Evolutionary conservation across 345 rosid genomes (phyloP).

Genomic region (Populus nigra): DNA sequence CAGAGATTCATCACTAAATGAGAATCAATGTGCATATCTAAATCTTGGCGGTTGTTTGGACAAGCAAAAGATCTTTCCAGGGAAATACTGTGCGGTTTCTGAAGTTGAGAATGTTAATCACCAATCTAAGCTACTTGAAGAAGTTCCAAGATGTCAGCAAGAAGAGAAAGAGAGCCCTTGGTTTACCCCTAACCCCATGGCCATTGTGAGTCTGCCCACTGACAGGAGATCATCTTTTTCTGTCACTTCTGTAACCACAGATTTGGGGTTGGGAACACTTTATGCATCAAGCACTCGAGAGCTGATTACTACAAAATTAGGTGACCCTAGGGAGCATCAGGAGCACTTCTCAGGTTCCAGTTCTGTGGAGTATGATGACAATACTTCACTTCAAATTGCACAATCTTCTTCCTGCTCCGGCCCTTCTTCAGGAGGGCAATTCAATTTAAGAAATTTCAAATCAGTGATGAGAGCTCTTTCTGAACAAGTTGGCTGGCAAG

Average conservation of each 20-base stretch:
- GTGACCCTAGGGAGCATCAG: conserved; percentile 23
- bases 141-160: conserved; percentile 23
- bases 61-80: conserved; percentile 11
- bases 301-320: conserved; percentile 25
- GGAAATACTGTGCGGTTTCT: conserved; percentile 8
- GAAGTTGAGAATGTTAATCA: conserved; percentile 19
- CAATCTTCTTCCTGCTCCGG: conserved; percentile 27
- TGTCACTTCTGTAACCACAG: conserved; percentile 48
- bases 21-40: conserved; percentile 14
- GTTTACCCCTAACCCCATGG: conserved; percentile 15
- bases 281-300: conserved; percentile 40
- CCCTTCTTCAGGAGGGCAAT: conserved; percentile 23
- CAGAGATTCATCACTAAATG: conserved; percentile 15
- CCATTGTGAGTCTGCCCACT: conserved; percentile 9
- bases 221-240: conserved; percentile 24
- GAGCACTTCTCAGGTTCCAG: conserved; percentile 21
- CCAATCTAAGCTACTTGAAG: conserved; percentile 24
- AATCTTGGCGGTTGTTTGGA: conserved; percentile 6
- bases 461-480: conserved; percentile 42
- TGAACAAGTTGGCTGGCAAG: conserved; percentile 58
- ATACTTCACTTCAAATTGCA: conserved; percentile 19
- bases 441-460: conserved; percentile 42
- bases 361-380: conserved; percentile 33
- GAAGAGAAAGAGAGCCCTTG: not conserved
- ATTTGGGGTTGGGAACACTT: conserved; percentile 53